phyloP scores from a whole-genome alignment of 2,329 filamentous ascomycete genomes.

The Ramichloridium luteum region DNA sequence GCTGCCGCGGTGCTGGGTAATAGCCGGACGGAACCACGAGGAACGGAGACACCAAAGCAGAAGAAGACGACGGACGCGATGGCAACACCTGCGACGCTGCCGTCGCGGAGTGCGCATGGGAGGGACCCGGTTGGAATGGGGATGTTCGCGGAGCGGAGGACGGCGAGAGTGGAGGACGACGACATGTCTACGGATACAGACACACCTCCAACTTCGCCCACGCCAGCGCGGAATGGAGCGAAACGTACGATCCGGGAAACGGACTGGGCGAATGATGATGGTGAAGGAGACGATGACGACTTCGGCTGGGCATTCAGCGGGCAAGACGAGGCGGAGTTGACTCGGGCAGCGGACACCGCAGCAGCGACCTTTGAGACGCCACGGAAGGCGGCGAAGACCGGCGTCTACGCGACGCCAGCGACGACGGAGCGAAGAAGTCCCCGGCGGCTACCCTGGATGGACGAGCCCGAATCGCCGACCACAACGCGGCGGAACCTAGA shows the following conservation, averaged over 20 bases:
- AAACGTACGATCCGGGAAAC: slow-evolving; percentile 23
- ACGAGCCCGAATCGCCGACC: slow-evolving; percentile 9
- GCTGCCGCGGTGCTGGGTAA: slow-evolving; percentile 36
- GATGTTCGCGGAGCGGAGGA: slow-evolving; percentile 2
- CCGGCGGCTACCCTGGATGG: slow-evolving; percentile 30
- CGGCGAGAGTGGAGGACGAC: slow-evolving; percentile 4
- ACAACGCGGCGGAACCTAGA: slow-evolving; percentile 4
- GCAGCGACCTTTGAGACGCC: slow-evolving; percentile 30
- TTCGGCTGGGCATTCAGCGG: slow-evolving; percentile 24
- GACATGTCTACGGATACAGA: too few relatives aligned
- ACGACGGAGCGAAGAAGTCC: slow-evolving; percentile 18
- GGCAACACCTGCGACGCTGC: not conserved
- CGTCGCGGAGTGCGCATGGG: not conserved
- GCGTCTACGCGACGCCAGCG: slow-evolving; percentile 28
- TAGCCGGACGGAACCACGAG: slow-evolving; percentile 33
- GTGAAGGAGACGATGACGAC: slow-evolving; percentile 11
- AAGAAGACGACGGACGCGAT: not conserved
- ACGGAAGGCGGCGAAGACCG: slow-evolving; percentile 28
- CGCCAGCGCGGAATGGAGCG: slow-evolving; percentile 3
- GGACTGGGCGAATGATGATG: slow-evolving; percentile 11
- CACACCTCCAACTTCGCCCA: slow-evolving; percentile 13
- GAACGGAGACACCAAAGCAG: not conserved
- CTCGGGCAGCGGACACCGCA: slow-evolving; percentile 13
- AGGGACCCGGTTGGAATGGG: not conserved
- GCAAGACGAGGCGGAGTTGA: slow-evolving; percentile 25